Conservation (phyloP, 2,329 filamentous ascomycete genomes). For the Neofusicoccum ribis region DNA sequence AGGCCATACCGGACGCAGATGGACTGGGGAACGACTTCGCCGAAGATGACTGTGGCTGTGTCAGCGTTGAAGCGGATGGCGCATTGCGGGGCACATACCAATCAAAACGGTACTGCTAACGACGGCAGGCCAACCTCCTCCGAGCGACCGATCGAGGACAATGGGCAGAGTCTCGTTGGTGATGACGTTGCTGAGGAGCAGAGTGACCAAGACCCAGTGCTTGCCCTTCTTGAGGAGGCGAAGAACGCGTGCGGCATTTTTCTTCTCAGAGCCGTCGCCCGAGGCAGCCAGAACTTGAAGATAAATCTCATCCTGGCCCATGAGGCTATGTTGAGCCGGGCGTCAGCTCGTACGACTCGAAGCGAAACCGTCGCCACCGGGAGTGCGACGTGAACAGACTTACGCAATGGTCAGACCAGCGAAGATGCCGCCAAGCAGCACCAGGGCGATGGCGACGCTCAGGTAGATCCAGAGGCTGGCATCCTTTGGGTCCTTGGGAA, state of each 20-base stretch:
- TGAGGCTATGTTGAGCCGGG: conserved; percentile 45
- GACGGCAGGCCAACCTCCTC: conserved; percentile 91
- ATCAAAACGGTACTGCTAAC: conserved; percentile 91
- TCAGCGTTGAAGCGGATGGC: conserved; percentile 22
- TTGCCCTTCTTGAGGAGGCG: conserved; percentile 82
- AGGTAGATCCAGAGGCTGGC: conserved; percentile 79
- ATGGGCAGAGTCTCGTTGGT: conserved; percentile 97
- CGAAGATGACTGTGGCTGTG: conserved; percentile 77
- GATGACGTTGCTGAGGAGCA: conserved; percentile 93
- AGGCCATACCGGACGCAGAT: conserved; percentile 95
- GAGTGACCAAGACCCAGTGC: conserved; percentile 95
- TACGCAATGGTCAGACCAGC: conserved; percentile 89
- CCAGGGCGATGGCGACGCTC: conserved; percentile 73
- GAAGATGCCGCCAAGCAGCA: conserved; percentile 87
- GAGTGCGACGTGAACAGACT: conserved; percentile 34
- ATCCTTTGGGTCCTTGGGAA: conserved; percentile 49
- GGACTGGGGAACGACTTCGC: conserved; percentile 93
- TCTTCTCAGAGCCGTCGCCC: conserved; percentile 79
- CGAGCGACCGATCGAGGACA: conserved; percentile 88
- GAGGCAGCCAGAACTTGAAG: conserved; percentile 90
- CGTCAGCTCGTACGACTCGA: conserved; percentile 30
- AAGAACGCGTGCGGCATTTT: conserved; percentile 79
- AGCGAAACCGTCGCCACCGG: background rate
- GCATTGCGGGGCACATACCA: conserved; percentile 57
- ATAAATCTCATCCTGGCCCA: conserved; percentile 90